Percentiles rank a stretch among this genome's conserved stretches.
Conservation (phyloP, 2,329 filamentous ascomycete species). For the Diplodia corticola region DNA sequence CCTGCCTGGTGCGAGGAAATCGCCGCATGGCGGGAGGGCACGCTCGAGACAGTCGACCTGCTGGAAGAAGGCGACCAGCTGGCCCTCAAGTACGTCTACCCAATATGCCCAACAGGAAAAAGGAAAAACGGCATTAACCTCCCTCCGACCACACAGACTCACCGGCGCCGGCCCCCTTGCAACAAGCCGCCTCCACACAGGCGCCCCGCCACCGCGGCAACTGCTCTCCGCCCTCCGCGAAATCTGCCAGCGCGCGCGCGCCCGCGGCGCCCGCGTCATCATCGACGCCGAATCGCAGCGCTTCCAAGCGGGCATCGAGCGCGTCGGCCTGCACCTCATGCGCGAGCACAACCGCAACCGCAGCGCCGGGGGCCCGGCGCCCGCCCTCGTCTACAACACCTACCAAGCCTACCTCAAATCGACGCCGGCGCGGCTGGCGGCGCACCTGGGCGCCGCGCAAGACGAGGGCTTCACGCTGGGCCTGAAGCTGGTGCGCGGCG, state of each 20-base stretch:
- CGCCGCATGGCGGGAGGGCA: conserved; percentile 51
- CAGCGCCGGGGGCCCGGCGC: too few relatives aligned
- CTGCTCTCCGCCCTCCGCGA: conserved; percentile 45
- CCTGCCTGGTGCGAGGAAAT: not conserved
- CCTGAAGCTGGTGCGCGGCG: conserved; percentile 58
- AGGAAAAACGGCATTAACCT: conserved; percentile 25
- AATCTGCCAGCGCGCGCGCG: conserved; percentile 42
- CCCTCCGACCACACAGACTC: conserved; percentile 37
- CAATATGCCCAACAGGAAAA: conserved; percentile 35
- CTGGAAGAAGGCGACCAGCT: conserved; percentile 49
- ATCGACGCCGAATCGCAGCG: conserved; percentile 58
- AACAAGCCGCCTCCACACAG: conserved; percentile 41
- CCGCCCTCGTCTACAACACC: conserved; percentile 68
- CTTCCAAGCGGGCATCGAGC: conserved; percentile 53
- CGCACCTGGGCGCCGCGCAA: conserved; percentile 49
- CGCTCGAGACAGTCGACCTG: conserved; percentile 65
- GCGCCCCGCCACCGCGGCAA: conserved; percentile 38
- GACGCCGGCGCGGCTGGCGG: conserved; percentile 43
- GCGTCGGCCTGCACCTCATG: conserved; percentile 56
- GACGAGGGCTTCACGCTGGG: conserved; percentile 55
- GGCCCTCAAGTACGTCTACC: conserved; percentile 43
- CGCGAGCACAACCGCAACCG: conserved; percentile 51
- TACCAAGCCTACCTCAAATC: conserved; percentile 60
- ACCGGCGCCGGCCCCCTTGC: conserved; percentile 48
- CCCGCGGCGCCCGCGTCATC: conserved; percentile 46